phyloP scores from a whole-genome alignment of 768 basidiomycete species.

The Suillus subalutaceus region DNA sequence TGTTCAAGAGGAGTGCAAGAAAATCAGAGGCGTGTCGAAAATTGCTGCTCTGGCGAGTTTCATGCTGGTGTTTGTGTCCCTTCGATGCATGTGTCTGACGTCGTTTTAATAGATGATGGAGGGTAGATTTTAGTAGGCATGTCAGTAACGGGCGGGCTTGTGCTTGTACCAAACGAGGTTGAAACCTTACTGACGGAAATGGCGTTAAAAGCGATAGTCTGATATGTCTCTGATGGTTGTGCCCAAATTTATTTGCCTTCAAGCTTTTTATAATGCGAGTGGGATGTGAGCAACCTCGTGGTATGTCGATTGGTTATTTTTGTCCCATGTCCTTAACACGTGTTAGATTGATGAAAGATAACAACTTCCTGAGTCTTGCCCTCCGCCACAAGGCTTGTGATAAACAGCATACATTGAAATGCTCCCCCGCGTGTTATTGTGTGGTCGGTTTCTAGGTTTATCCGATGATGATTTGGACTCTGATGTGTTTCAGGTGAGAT shows the following conservation, averaged over 20 bases:
- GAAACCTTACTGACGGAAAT: not conserved
- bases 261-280: not conserved
- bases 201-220: not conserved
- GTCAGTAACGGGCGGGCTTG: not conserved
- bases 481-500: slow-evolving; percentile 50
- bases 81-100: not conserved
- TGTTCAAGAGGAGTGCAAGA: slow-evolving; percentile 64
- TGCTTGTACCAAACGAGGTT: not conserved
- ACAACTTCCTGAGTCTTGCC: not conserved
- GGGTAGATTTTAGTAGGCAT: not conserved
- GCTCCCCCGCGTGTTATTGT: slow-evolving; percentile 24
- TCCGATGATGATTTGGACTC: not conserved
- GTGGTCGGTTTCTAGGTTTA: slow-evolving; percentile 20
- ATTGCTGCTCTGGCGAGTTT: slow-evolving; percentile 41
- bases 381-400: not conserved
- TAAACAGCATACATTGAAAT: not conserved
- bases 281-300: slow-evolving; percentile 25
- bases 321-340: not conserved
- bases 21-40: slow-evolving; percentile 53
- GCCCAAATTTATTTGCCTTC: not conserved
- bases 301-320: not conserved
- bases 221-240: not conserved
- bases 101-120: not conserved
- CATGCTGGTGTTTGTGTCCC: not conserved
- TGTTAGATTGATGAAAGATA: slow-evolving; percentile 1